A percentile compares a stretch with the other conserved stretches of the same genome.
These are phyloP conservation scores for Kwoniella dendrophila DNA, from an alignment of 768 basidiomycete species.

Conservation along the genomic window DNA sequence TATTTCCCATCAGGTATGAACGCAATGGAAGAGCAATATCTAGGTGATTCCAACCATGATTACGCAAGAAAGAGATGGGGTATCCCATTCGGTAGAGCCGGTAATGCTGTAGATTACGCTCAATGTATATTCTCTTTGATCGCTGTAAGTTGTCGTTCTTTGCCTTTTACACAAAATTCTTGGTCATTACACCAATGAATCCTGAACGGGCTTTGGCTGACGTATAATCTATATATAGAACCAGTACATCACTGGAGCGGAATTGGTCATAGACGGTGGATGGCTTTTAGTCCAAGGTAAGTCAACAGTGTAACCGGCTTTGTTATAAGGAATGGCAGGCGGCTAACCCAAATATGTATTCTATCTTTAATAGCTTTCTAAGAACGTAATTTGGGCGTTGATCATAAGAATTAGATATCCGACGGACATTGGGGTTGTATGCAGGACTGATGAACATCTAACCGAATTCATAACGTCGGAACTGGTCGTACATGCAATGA, in stretches of 20 bases:
- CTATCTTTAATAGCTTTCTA: background rate
- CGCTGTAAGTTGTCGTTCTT: slow-evolving; percentile 35
- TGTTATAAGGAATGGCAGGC: background rate
- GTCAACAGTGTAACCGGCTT: background rate
- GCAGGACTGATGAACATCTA: background rate
- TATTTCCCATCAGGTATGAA: slow-evolving; percentile 52
- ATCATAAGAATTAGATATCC: background rate
- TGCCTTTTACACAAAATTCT: no score
- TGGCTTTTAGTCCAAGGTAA: slow-evolving; percentile 43
- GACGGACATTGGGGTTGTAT: background rate
- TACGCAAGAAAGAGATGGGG: slow-evolving; percentile 35
- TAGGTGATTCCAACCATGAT: background rate
- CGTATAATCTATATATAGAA: slow-evolving; percentile 31
- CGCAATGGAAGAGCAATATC: slow-evolving; percentile 21
- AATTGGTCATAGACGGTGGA: slow-evolving; percentile 51
- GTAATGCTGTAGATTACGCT: slow-evolving; percentile 49
- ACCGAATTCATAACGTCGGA: no score
- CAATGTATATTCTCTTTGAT: slow-evolving; percentile 43
- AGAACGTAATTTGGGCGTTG: background rate
- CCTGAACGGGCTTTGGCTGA: background rate
- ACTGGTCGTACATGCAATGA: no score
- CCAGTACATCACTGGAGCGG: slow-evolving; percentile 50
- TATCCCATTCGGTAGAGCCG: slow-evolving; percentile 50
- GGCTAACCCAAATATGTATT: background rate
- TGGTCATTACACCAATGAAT: background rate